Base-by-base conservation (phyloP, 2,329 filamentous ascomycete species). In the Aspergillus fischeri region DNA sequence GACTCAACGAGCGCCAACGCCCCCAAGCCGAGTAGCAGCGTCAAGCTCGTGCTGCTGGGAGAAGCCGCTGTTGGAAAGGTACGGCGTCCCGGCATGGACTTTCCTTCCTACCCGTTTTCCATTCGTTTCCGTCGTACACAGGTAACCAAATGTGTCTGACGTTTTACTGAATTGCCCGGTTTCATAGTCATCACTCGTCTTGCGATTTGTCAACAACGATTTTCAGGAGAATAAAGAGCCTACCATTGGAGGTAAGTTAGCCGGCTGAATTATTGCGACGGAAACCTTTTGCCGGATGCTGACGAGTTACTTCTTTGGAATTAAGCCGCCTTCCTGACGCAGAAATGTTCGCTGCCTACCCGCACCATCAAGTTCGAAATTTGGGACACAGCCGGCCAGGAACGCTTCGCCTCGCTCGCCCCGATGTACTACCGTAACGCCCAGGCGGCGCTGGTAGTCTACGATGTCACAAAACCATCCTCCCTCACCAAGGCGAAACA, bases 351-450 rank as follows among this genome's bases (percentile, higher is more conserved):
- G 70, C 89, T 97, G 45, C 93, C 93, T 35, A 92, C 88, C 68
- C 86, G 93, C 73, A 97, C 91, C 57, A 77, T 77, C 65, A 77
- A 76, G 64, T 93, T 93, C 72, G 90, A 93, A 75, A 97, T 99
- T 71, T 99, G 93, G 93, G 93, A 99, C 80, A 97, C 93, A 17
- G 93, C 94, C 47, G 93, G 93, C 72, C 93, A 99, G 78, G 93
- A 99, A 81, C 91, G 93, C 63, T 99, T 97, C 73, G 93, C 93
- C 67, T 95, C 90, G 52, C 86, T 97, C 60, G 94, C 94, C 53
- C 94, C 93, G 68, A 97, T 97, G 94, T 99, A 99, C 84, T 97
- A 97, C 82, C 92, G 93, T 77, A 97, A 99, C 75, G 94, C 94
- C 52, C 93, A 97, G 80, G 92, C 92, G 63, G 94, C 94, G 14